phyloP scores from a whole-genome alignment of 179 eudicot genomes.

The Beta lomatogona region DNA sequence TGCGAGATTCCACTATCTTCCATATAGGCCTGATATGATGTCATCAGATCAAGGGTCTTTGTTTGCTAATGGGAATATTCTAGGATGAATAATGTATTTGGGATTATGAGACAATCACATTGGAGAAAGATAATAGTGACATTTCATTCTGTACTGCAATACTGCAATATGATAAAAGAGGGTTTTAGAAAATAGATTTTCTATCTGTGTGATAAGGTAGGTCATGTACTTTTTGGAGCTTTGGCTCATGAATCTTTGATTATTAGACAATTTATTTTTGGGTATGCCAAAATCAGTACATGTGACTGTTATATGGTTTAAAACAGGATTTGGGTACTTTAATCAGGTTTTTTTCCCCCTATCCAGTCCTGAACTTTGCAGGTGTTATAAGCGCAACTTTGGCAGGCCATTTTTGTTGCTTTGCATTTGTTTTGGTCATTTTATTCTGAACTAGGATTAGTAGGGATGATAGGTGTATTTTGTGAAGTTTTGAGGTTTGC shows the following conservation, averaged over 20 bases:
- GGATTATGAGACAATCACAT: conserved; percentile 21
- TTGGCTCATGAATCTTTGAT: conserved; percentile 9
- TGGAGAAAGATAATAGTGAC: conserved; percentile 24
- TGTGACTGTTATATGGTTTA: conserved; percentile 14
- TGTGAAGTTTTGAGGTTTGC: not conserved
- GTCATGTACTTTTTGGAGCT: conserved; percentile 19
- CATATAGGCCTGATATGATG: conserved; percentile 5
- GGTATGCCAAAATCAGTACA: conserved; percentile 19
- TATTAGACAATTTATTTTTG: conserved; percentile 11
- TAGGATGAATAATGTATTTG: conserved; percentile 24
- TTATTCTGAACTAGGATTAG: conserved; percentile 9
- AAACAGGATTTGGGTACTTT: conserved; percentile 17
- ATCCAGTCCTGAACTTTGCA: conserved; percentile 11
- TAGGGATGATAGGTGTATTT: not conserved
- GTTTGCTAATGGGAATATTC: conserved; percentile 25
- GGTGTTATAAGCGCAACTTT: conserved; percentile 19
- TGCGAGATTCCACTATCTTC: conserved; percentile 12
- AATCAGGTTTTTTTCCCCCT: conserved; percentile 9
- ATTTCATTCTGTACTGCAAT: conserved; percentile 9
- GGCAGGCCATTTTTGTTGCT: conserved; percentile 30
- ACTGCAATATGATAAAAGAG: conserved; percentile 15
- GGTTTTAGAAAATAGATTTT: not conserved
- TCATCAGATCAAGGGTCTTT: conserved; percentile 15
- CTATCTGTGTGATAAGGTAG: not conserved
- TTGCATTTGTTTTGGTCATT: conserved; percentile 26